Evolutionary conservation across 2,329 filamentous ascomycete genomes (phyloP).

Genomic region (Penicillium decumbens): DNA sequence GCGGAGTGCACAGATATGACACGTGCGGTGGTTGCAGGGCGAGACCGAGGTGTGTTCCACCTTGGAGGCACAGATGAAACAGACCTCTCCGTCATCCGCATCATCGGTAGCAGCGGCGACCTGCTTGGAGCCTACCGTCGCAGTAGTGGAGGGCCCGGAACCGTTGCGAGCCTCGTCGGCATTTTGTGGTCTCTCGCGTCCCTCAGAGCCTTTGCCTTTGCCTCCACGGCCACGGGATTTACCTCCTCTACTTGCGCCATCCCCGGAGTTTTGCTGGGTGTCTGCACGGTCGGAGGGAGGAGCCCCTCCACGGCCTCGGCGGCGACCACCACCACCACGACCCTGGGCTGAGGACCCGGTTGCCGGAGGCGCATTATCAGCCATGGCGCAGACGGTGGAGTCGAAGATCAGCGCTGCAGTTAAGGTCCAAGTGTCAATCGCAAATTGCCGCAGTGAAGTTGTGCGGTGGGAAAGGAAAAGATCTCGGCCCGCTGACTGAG

Average conservation of each 20-base stretch:
- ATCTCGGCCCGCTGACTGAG: conserved; percentile 24
- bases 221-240: conserved; percentile 33
- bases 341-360: conserved; percentile 38
- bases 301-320: conserved; percentile 40
- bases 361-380: conserved; percentile 27
- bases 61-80: conserved; percentile 94
- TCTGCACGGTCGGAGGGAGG: conserved; percentile 29
- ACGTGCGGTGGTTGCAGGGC: conserved; percentile 93
- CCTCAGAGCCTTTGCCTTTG: conserved; percentile 33
- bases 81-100: conserved; percentile 70
- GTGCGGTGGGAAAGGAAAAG: conserved; percentile 18
- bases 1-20: conserved; percentile 88
- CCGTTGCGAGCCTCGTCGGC: conserved; percentile 16
- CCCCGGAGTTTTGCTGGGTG: conserved; percentile 22
- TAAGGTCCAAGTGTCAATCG: conserved; percentile 2
- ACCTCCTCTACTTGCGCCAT: conserved; percentile 33
- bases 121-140: conserved; percentile 31
- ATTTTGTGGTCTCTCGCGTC: conserved; percentile 29
- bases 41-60: conserved; percentile 83
- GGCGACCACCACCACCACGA: conserved; percentile 37
- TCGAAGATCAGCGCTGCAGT: conserved; percentile 6
- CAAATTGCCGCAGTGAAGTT: conserved; percentile 5
- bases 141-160: conserved; percentile 15
- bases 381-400: conserved; percentile 22
- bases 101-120: conserved; percentile 38